Conservation (phyloP, 2,329 filamentous ascomycete genomes). For the Colletotrichum falcatum region DNA sequence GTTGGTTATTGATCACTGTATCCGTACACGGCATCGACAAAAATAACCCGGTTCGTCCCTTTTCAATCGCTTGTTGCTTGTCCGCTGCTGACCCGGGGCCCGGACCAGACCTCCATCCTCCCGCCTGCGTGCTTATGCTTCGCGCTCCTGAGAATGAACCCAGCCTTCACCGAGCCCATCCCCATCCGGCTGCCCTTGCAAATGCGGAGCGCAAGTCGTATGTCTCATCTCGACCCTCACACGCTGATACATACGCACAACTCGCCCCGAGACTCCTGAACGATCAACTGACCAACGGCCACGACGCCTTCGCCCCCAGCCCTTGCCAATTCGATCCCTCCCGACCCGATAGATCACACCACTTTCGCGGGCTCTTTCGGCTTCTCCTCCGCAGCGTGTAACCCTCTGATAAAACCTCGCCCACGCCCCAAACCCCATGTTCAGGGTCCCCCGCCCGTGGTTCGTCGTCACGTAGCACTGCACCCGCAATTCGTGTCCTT, state of each 20-base stretch:
- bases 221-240: neutral
- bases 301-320: neutral
- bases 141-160: neutral
- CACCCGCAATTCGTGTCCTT: too few species aligned
- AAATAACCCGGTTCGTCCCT: neutral
- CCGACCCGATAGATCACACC: conserved; percentile 36
- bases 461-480: neutral
- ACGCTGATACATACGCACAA: neutral
- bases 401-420: conserved; percentile 16
- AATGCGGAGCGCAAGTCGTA: neutral
- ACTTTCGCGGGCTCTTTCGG: conserved; percentile 35
- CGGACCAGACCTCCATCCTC: too few species aligned
- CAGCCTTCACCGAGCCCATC: neutral
- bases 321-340: conserved; percentile 14
- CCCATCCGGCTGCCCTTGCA: neutral
- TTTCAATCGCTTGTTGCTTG: neutral
- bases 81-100: neutral
- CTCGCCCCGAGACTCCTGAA: neutral
- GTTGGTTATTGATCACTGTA: neutral
- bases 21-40: too few species aligned
- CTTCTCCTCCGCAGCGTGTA: conserved; percentile 13
- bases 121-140: neutral
- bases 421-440: neutral
- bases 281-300: conserved; percentile 13
- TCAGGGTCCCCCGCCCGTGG: neutral